A percentile compares a stretch with the other conserved stretches of the same genome.
phyloP scores from a whole-genome alignment of 352 stramenopile genomes.

The Phytophthora pisi region DNA sequence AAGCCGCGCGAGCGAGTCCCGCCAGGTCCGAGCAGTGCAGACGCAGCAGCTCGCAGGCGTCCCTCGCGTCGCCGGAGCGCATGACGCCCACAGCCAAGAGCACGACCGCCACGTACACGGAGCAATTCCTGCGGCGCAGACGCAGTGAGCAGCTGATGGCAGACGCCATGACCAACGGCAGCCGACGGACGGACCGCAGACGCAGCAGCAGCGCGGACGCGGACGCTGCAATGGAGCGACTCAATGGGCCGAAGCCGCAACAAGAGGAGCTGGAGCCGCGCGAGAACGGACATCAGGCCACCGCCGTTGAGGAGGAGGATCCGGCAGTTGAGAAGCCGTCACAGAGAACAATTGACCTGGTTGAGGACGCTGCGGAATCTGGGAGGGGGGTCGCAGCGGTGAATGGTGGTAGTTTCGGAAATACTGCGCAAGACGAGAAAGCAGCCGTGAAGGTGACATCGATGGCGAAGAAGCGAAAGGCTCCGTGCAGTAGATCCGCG shows the following conservation, averaged over 20 bases:
- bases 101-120: conserved; percentile 20
- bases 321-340: conserved; percentile 14
- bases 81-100: neutral
- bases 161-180: neutral
- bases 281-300: conserved; percentile 3
- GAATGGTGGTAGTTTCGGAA: conserved; percentile 5
- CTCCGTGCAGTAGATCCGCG: conserved; percentile 18
- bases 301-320: neutral
- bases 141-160: conserved; percentile 6
- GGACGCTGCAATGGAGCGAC: neutral
- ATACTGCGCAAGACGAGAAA: conserved; percentile 14
- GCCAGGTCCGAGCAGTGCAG: conserved; percentile 11
- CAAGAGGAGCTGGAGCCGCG: neutral
- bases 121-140: conserved; percentile 14
- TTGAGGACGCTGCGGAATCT: conserved; percentile 3
- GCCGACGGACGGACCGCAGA: conserved; percentile 2
- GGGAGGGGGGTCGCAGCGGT: conserved; percentile 19
- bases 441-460: neutral
- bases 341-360: conserved; percentile 5
- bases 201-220: conserved; percentile 7
- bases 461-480: conserved; percentile 30
- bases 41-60: conserved; percentile 1
- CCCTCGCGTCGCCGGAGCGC: conserved; percentile 4
- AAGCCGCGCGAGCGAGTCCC: conserved; percentile 7
- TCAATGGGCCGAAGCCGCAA: conserved; percentile 4